Evolutionary conservation across 495 filamentous ascomycete species (phyloP).

Genomic region (Neurospora sp.): DNA sequence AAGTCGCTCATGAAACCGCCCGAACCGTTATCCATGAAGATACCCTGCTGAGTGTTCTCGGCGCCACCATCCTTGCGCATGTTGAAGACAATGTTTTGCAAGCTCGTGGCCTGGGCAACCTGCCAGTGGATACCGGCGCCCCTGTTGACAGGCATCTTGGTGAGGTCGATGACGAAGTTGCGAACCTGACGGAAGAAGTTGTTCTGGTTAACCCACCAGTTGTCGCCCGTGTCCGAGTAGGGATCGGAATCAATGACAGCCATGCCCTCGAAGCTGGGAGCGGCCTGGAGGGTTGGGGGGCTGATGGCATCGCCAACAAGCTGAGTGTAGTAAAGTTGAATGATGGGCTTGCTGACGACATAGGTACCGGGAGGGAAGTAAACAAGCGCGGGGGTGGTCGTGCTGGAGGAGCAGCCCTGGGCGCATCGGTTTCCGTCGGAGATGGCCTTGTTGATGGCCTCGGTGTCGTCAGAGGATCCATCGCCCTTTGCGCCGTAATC

Average conservation of each 20-base stretch:
- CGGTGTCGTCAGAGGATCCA: slow-evolving; percentile 74
- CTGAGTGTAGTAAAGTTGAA: slow-evolving; percentile 73
- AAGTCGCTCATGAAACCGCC: slow-evolving; percentile 85
- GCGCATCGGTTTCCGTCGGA: slow-evolving; percentile 67
- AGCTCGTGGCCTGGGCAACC: slow-evolving; percentile 84
- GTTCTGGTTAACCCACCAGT: slow-evolving; percentile 85
- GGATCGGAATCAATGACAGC: slow-evolving; percentile 86
- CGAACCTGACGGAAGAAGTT: slow-evolving; percentile 97
- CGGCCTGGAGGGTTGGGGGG: slow-evolving; percentile 68
- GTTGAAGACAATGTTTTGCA: slow-evolving; percentile 85
- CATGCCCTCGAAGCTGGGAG: slow-evolving; percentile 65
- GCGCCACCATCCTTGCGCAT: slow-evolving; percentile 65
- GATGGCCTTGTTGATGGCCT: slow-evolving; percentile 81
- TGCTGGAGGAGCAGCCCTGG: slow-evolving; percentile 69
- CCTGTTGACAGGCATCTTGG: slow-evolving; percentile 47
- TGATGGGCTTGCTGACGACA: slow-evolving; percentile 54
- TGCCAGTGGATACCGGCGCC: slow-evolving; percentile 96
- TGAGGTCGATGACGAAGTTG: slow-evolving; percentile 87
- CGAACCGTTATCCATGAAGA: slow-evolving; percentile 96
- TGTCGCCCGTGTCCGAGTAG: slow-evolving; percentile 48
- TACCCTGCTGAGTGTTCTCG: slow-evolving; percentile 70
- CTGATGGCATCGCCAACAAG: slow-evolving; percentile 62
- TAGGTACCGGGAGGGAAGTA: slow-evolving; percentile 80
- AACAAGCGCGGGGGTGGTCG: slow-evolving; percentile 61
- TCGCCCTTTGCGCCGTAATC: slow-evolving; percentile 58